Evolutionary conservation across 331 rosid genomes (phyloP).

Genomic region (Acacia concinna): DNA sequence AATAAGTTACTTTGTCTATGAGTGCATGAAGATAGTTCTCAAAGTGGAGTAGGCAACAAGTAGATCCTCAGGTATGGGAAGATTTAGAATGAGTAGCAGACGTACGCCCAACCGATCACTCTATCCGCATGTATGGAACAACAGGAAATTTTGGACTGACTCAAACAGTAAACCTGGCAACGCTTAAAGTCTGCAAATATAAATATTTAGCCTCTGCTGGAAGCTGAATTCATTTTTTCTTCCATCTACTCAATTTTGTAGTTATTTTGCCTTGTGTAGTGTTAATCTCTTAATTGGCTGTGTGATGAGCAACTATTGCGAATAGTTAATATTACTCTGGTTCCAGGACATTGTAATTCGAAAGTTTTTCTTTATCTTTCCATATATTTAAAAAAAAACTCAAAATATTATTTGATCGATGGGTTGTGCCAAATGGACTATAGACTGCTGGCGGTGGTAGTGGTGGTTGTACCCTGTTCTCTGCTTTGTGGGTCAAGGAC

Average conservation of each 20-base stretch:
- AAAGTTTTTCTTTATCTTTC: not conserved
- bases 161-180: slow-evolving; percentile 16
- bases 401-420: not conserved
- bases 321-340: not conserved
- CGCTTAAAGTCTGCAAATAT: slow-evolving; percentile 10
- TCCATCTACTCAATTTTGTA: slow-evolving; percentile 25
- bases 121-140: not conserved
- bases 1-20: slow-evolving; percentile 89
- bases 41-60: slow-evolving; percentile 72
- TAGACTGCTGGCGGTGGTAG: not conserved
- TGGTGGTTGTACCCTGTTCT: not conserved
- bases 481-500: not conserved
- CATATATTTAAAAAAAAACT: not conserved
- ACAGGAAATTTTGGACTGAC: slow-evolving; percentile 20
- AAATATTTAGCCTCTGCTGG: slow-evolving; percentile 18
- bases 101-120: slow-evolving; percentile 18
- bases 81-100: slow-evolving; percentile 28
- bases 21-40: slow-evolving; percentile 93
- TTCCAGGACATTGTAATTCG: not conserved
- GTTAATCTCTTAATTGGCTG: not conserved
- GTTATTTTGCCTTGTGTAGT: not conserved
- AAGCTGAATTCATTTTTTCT: slow-evolving; percentile 9
- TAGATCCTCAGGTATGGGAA: slow-evolving; percentile 34
- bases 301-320: not conserved
- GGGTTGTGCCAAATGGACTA: not conserved